Conservation (phyloP, 768 basidiomycete genomes). For the Rubroboletus satanas region DNA sequence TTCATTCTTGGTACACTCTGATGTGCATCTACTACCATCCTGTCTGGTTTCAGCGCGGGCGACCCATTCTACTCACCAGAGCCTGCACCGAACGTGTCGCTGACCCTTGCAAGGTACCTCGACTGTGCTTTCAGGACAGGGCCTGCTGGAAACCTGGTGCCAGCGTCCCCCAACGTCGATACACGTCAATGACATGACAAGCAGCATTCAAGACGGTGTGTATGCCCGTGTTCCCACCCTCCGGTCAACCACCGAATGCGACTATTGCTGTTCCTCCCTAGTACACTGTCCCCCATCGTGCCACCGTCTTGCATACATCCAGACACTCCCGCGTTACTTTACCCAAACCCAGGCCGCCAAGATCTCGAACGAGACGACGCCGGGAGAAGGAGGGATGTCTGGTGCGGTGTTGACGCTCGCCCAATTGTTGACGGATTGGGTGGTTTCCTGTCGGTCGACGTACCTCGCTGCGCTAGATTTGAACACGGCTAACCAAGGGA, state of each 20-base stretch:
- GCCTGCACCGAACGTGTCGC: constrained; percentile 10
- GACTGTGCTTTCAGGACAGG: not conserved
- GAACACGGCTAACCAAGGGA: constrained; percentile 13
- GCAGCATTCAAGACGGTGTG: constrained; percentile 12
- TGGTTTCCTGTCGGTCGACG: constrained; percentile 1
- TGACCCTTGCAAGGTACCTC: constrained; percentile 13
- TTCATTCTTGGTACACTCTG: not conserved
- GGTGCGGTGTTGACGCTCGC: constrained; percentile 5
- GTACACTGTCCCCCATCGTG: constrained; percentile 9
- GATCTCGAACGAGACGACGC: constrained; percentile 9
- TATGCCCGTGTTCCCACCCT: constrained; percentile 16
- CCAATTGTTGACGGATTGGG: constrained; percentile 14
- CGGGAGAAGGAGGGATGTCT: not conserved
- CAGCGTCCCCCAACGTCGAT: constrained; percentile 5
- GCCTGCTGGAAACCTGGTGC: constrained; percentile 5
- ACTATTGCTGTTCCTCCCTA: constrained; percentile 19
- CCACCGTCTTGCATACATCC: constrained; percentile 8
- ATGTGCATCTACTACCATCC: constrained; percentile 9
- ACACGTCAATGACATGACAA: constrained; percentile 8
- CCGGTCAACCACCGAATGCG: constrained; percentile 18
- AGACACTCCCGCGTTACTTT: constrained; percentile 1
- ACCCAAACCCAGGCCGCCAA: constrained; percentile 4
- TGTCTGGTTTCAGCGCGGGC: constrained; percentile 16
- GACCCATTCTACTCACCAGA: constrained; percentile 14
- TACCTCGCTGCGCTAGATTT: constrained; percentile 8